A percentile compares a stretch with the other conserved stretches of the same genome.
Evolutionary conservation across 2,329 filamentous ascomycete genomes (phyloP).

Genomic region (Lachnellula arida): DNA sequence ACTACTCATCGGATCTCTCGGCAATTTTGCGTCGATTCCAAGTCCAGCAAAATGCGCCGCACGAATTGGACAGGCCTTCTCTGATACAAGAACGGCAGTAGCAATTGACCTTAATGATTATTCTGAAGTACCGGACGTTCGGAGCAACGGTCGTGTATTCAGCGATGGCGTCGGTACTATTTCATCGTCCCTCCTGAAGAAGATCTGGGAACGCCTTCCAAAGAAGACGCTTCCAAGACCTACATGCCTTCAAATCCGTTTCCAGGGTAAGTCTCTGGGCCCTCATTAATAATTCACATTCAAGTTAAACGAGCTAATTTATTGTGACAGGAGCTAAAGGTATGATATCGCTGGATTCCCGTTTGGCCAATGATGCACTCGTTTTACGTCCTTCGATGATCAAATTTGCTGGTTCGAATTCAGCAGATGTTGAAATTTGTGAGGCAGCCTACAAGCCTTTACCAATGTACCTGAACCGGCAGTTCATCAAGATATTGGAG

Average conservation of each 20-base stretch:
- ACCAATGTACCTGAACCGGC: constrained; percentile 68
- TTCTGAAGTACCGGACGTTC: constrained; percentile 47
- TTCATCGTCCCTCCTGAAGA: constrained; percentile 52
- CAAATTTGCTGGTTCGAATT: constrained; percentile 62
- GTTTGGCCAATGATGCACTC: constrained; percentile 53
- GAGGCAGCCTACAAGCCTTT: constrained; percentile 63
- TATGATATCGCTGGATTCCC: constrained; percentile 66
- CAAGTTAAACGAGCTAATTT: too few relatives aligned
- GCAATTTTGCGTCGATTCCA: constrained; percentile 46
- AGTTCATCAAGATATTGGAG: constrained; percentile 81
- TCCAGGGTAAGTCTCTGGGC: constrained; percentile 43
- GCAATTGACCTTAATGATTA: constrained; percentile 35
- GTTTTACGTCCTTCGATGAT: constrained; percentile 69
- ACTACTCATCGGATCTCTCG: constrained; percentile 41
- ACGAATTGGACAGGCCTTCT: constrained; percentile 62
- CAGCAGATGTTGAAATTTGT: constrained; percentile 63
- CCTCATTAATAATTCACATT: too few relatives aligned
- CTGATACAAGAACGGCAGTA: constrained; percentile 66
- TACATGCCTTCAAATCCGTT: constrained; percentile 71
- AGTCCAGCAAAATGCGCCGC: constrained; percentile 55
- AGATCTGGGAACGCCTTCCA: constrained; percentile 55
- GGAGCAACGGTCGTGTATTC: constrained; percentile 55
- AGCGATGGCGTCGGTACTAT: constrained; percentile 78
- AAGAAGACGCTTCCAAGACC: constrained; percentile 43
- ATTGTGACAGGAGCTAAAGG: constrained; percentile 62